Conservation (phyloP, 805 yeast species). For the Deakozyma indianensis region DNA sequence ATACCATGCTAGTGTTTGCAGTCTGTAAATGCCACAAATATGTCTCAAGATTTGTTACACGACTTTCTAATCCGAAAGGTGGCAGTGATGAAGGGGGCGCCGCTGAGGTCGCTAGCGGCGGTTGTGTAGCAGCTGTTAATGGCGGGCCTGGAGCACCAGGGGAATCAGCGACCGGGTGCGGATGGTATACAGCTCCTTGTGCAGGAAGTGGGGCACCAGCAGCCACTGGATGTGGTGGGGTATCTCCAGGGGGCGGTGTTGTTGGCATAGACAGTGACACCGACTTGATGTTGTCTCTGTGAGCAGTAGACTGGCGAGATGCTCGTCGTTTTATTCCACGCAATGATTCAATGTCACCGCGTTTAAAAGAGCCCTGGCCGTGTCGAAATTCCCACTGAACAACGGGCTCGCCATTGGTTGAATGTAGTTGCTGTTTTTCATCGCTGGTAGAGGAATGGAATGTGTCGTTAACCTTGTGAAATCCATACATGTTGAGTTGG, state of each 20-base stretch:
- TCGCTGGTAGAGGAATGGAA: slow-evolving; percentile 13
- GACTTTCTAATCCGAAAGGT: slow-evolving; percentile 30
- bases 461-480: slow-evolving; percentile 48
- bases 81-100: not conserved
- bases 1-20: slow-evolving; percentile 4
- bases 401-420: slow-evolving; percentile 5
- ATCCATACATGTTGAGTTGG: slow-evolving; percentile 92
- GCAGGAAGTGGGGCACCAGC: not conserved
- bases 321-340: slow-evolving; percentile 70
- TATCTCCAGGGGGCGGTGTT: slow-evolving; percentile 8
- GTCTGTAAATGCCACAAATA: slow-evolving; percentile 8
- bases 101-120: not conserved
- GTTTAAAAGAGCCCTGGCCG: slow-evolving; percentile 58
- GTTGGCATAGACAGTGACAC: slow-evolving; percentile 15
- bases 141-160: not conserved
- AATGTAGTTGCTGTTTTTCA: not conserved
- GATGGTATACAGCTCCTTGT: not conserved
- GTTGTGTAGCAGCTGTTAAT: not conserved
- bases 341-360: slow-evolving; percentile 66
- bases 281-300: slow-evolving; percentile 14
- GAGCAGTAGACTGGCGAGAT: slow-evolving; percentile 24
- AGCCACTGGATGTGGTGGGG: not conserved
- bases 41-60: slow-evolving; percentile 8
- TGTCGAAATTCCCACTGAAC: slow-evolving; percentile 78
- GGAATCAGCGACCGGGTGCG: not conserved